These are phyloP conservation scores for Nicotiana otophora DNA, from an alignment of 257 asterid species.

Conservation along the genomic window DNA sequence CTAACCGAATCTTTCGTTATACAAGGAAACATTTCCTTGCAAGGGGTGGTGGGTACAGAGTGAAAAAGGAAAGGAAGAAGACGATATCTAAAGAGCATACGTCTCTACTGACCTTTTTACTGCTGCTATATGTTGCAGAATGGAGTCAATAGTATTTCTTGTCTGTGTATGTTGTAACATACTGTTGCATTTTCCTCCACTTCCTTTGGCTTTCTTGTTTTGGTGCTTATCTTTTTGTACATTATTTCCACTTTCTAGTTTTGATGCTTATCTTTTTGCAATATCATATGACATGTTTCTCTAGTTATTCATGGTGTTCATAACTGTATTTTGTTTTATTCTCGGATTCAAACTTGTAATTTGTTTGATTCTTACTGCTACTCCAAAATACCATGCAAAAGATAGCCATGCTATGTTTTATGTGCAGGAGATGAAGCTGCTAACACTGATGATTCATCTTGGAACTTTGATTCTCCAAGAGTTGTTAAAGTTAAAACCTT, in stretches of 20 bases:
- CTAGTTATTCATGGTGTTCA: not conserved
- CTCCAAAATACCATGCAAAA: conserved; percentile 2
- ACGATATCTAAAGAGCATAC: not conserved
- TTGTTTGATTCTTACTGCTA: not conserved
- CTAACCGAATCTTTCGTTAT: not conserved
- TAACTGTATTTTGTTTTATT: not conserved
- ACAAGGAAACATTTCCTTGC: not conserved
- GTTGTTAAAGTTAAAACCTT: conserved; percentile 55
- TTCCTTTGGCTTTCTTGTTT: not conserved
- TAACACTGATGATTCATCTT: conserved; percentile 58
- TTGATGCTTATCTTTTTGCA: not conserved
- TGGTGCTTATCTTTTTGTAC: not conserved
- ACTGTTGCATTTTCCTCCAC: not conserved
- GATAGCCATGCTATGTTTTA: not conserved
- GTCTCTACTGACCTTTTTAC: not conserved
- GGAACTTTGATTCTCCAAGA: conserved; percentile 55
- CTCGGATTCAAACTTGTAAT: not conserved
- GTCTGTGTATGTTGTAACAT: not conserved
- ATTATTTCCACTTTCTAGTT: not conserved
- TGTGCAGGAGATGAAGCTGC: conserved; percentile 66
- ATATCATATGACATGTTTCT: not conserved
- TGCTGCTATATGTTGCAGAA: not conserved
- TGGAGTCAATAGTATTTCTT: not conserved
- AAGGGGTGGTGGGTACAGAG: not conserved
- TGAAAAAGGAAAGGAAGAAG: not conserved